Conservation (phyloP, 371 early-diverging fungal genomes). For the Batrachochytrium dendrobatidis region DNA sequence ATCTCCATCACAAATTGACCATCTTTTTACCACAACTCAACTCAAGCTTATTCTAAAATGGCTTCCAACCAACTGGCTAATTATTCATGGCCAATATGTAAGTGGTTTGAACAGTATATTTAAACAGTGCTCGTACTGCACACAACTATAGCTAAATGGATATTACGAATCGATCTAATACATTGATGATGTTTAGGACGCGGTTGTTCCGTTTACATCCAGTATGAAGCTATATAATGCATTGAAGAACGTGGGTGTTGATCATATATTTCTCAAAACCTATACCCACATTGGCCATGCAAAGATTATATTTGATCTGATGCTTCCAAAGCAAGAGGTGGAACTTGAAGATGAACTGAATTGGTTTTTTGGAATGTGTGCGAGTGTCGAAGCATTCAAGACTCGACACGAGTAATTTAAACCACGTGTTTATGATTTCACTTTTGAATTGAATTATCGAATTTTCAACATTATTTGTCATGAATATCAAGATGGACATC, state of each 20-base stretch:
- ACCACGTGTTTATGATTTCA: too few relatives aligned
- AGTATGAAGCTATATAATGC: neutral
- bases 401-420: too few relatives aligned
- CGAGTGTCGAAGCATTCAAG: too few relatives aligned
- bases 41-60: neutral
- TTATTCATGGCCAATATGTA: slow-evolving; percentile 2
- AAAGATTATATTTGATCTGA: neutral
- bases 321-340: neutral
- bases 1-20: slow-evolving; percentile 1
- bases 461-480: too few relatives aligned
- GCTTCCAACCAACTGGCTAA: neutral
- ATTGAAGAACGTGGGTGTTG: neutral
- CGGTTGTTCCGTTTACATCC: neutral
- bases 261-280: neutral
- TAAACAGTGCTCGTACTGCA: neutral
- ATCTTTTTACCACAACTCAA: neutral
- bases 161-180: neutral
- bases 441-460: too few relatives aligned
- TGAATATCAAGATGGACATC: too few relatives aligned
- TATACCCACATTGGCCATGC: neutral
- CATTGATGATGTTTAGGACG: neutral
- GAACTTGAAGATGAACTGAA: too few relatives aligned
- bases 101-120: too few relatives aligned
- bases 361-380: too few relatives aligned
- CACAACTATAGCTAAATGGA: neutral